Percentiles rank a stretch among this genome's conserved stretches.
Evolutionary conservation across 176 grass and related monocot species (phyloP).

Genomic region (Phoenix roebelenii): DNA sequence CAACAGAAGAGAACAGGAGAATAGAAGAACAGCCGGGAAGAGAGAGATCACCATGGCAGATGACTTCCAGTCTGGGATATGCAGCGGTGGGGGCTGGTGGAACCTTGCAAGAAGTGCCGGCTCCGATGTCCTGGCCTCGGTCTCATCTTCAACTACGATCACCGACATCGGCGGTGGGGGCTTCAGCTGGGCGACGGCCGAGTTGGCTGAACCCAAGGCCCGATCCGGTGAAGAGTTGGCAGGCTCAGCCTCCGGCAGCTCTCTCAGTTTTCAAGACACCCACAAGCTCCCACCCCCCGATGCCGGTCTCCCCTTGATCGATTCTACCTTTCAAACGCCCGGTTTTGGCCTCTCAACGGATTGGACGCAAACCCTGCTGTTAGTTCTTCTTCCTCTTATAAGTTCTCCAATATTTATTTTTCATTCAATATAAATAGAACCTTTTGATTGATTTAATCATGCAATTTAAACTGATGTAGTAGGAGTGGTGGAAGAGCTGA

Average conservation of each 20-base stretch:
- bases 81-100: slow-evolving; percentile 10
- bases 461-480: neutral
- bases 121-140: neutral
- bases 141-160: neutral
- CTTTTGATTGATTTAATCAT: neutral
- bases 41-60: slow-evolving; percentile 3
- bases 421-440: neutral
- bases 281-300: neutral
- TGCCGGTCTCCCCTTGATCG: neutral
- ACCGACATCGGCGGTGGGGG: neutral
- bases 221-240: slow-evolving; percentile 14
- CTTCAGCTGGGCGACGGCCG: neutral
- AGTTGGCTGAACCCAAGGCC: slow-evolving; percentile 10
- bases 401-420: neutral
- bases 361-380: slow-evolving; percentile 18
- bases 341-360: neutral
- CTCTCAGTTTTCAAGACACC: slow-evolving; percentile 19
- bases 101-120: neutral
- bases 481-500: neutral
- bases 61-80: slow-evolving; percentile 2
- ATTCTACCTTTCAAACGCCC: neutral
- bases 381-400: neutral
- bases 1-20: neutral
- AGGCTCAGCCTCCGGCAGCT: slow-evolving; percentile 21
- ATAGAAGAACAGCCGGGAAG: neutral